Percentiles rank a stretch among this genome's conserved stretches.
Evolutionary conservation across 2,329 filamentous ascomycete genomes (phyloP).

Genomic region (Ustilaginoidea virens): DNA sequence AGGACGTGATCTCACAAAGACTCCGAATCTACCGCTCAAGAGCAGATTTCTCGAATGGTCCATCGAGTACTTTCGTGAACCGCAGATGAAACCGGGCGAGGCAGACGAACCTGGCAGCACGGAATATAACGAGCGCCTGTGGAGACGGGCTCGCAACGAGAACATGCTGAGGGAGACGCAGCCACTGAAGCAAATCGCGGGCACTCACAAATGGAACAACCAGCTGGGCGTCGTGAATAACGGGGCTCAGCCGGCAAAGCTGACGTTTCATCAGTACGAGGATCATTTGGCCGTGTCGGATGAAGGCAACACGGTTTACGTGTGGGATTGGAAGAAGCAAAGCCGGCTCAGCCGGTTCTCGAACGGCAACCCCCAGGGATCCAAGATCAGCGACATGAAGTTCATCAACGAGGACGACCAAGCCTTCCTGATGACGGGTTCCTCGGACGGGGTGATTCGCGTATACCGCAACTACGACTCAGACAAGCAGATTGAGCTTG

Average conservation of each 20-base stretch:
- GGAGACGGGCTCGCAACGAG: conserved; percentile 86
- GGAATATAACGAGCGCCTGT: conserved; percentile 89
- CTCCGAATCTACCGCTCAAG: conserved; percentile 55
- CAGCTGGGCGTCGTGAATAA: conserved; percentile 77
- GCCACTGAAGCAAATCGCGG: conserved; percentile 78
- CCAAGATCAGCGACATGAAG: conserved; percentile 83
- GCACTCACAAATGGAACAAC: conserved; percentile 74
- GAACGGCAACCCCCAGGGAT: conserved; percentile 83
- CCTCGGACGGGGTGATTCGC: conserved; percentile 85
- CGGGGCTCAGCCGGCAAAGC: conserved; percentile 72
- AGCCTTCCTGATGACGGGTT: conserved; percentile 85
- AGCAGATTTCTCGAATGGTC: conserved; percentile 92
- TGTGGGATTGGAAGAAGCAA: conserved; percentile 87
- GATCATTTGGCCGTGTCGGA: conserved; percentile 89
- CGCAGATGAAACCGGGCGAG: conserved; percentile 94
- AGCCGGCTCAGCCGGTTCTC: conserved; percentile 70
- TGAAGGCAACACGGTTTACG: conserved; percentile 73
- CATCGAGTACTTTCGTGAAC: conserved; percentile 92
- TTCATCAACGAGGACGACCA: conserved; percentile 99
- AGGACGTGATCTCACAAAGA: conserved; percentile 40
- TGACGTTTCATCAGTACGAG: conserved; percentile 97
- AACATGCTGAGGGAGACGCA: conserved; percentile 84
- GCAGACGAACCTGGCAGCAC: conserved; percentile 91
- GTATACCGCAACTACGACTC: conserved; percentile 88
- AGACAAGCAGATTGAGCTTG: conserved; percentile 61